Base-by-base conservation (phyloP, 495 filamentous ascomycete species). In the Penicillium coprophilum region DNA sequence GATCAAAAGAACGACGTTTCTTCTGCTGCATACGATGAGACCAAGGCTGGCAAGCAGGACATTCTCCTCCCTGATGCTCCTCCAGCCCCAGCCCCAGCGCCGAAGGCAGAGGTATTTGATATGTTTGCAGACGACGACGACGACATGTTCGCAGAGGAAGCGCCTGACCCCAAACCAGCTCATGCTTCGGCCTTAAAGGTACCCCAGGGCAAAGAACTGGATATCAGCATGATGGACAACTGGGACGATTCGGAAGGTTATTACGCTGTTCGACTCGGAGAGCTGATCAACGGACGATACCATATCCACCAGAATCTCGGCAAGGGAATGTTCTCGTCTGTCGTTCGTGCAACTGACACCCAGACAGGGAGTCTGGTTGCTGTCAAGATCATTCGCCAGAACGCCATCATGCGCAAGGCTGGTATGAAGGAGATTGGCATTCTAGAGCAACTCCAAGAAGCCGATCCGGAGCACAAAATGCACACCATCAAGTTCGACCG, bases 81-180 rank as follows among this genome's bases (percentile, higher is more conserved):
- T 17, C 59, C 62, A 50, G 63, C 68, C 19, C 59, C 62, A 50
- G 63, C 68, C 28, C 60, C 65, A 40, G 65, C 66, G 44, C 64
- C 68, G 48, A 79, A 68, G 54, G 60, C 70, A 49, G 82, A 84
- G 53, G 82, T 90, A 12, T 92, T 92, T 71, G 95, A 98, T 69
- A 98, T 97, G 93, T 97, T 97, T 70, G 91, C 90, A 17, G 90
- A 94, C 40, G 89, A 91, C 51, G 89, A 91, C 55, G 89, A 95
- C 56, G 89, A 94, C 67, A 92, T 95, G 80, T 95, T 95, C 72
- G 90, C 85, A 7, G 85, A 85, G 54, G 77, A 80, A n/a, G 67
- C 70, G 6, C 77, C 81, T 20, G 77, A 78, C 20, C 64, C 70
- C 17, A 71, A 75, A 38, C 64, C 77, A 1, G 60, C 71, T 12